Percentiles rank a stretch among this genome's conserved stretches.
Evolutionary conservation across 2,329 filamentous ascomycete genomes (phyloP).

Genomic region (Pseudovirgaria hyperparasitica): DNA sequence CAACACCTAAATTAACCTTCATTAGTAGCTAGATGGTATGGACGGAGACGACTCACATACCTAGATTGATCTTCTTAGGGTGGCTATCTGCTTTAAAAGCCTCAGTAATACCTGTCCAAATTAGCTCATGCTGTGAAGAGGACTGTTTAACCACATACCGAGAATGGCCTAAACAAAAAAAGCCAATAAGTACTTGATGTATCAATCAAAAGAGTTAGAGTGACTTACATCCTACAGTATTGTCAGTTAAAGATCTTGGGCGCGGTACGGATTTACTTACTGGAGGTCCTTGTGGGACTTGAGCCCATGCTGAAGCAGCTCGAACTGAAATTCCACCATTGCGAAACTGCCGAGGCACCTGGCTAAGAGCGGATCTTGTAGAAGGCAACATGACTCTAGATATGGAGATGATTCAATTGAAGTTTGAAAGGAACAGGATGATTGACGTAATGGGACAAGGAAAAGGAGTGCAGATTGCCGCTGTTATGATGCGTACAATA

Average conservation of each 20-base stretch:
- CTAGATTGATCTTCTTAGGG: conserved; percentile 94
- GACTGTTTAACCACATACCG: conserved; percentile 37
- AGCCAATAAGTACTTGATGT: conserved; percentile 12
- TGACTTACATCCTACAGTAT: conserved; percentile 17
- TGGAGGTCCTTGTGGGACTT: conserved; percentile 86
- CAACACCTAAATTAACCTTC: conserved; percentile 62
- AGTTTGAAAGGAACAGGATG: conserved; percentile 2
- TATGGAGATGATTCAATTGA: conserved; percentile 7
- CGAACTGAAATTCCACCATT: conserved; percentile 31
- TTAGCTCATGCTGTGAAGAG: conserved; percentile 7
- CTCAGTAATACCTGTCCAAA: conserved; percentile 68
- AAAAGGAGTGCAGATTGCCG: too few relatives aligned
- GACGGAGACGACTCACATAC: conserved; percentile 32
- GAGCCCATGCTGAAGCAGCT: conserved; percentile 75
- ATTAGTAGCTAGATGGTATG: too few relatives aligned
- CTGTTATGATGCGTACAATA: not conserved
- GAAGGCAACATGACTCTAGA: conserved; percentile 25
- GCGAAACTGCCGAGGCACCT: conserved; percentile 22
- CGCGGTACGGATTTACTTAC: conserved; percentile 52
- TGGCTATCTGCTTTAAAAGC: conserved; percentile 96
- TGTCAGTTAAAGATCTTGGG: too few relatives aligned
- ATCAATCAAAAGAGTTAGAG: conserved; percentile 2
- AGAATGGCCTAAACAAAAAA: conserved; percentile 53
- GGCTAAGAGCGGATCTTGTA: conserved; percentile 24
- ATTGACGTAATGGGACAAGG: too few relatives aligned